These are phyloP conservation scores for Quercus wislizeni DNA, from an alignment of 306 rosid genomes.

Conservation along the genomic window DNA sequence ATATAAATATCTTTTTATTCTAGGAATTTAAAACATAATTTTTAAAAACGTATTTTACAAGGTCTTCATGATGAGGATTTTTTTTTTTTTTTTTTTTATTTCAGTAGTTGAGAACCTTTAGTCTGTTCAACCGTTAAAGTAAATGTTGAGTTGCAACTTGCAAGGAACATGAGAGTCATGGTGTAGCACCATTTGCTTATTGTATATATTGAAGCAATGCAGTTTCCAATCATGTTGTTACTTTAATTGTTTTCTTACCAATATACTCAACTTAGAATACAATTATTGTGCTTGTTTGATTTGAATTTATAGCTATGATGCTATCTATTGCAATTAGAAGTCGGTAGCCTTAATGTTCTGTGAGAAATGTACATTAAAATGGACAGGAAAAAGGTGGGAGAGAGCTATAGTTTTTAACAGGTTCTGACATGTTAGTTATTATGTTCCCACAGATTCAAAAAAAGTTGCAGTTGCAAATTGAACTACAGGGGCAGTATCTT, in stretches of 20 bases:
- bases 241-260: too few relatives aligned
- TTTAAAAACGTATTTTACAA: neutral
- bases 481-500: conserved; percentile 78
- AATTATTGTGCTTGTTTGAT: too few relatives aligned
- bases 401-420: conserved; percentile 1
- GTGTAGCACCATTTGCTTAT: neutral
- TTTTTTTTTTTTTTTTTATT: neutral
- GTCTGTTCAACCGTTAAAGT: neutral
- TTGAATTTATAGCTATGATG: neutral
- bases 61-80: neutral
- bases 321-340: neutral
- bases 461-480: conserved; percentile 81
- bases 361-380: neutral
- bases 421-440: conserved; percentile 24
- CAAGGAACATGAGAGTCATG: neutral
- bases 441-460: conserved; percentile 63
- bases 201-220: neutral
- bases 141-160: neutral
- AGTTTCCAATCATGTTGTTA: too few relatives aligned
- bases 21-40: neutral
- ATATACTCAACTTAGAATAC: too few relatives aligned
- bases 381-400: neutral
- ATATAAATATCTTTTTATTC: neutral
- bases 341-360: neutral
- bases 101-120: neutral